These are phyloP conservation scores for Dioscorea cayenensis DNA, from an alignment of 116 monocot species.

Conservation along the genomic window DNA sequence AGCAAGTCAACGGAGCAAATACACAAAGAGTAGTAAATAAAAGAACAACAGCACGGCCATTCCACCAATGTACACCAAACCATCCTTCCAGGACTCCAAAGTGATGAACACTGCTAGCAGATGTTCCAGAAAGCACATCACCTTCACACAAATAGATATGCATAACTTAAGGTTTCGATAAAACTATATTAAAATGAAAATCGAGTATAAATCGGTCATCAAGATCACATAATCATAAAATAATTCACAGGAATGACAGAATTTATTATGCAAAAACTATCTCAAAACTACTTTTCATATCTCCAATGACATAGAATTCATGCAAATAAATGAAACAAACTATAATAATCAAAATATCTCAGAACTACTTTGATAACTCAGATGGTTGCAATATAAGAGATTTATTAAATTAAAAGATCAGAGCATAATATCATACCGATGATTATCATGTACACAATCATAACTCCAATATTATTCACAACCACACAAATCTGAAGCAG, in stretches of 20 bases:
- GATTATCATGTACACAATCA: slow-evolving; percentile 87
- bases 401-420: background rate
- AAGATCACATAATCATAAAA: too few relatives aligned
- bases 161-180: background rate
- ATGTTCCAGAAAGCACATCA: slow-evolving; percentile 93
- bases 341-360: too few relatives aligned
- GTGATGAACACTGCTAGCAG: slow-evolving; percentile 66
- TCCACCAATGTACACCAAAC: slow-evolving; percentile 92
- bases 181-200: background rate
- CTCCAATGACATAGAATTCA: too few relatives aligned
- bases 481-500: slow-evolving; percentile 57
- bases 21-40: slow-evolving; percentile 58
- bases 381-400: too few relatives aligned
- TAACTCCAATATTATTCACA: slow-evolving; percentile 55
- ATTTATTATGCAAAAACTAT: too few relatives aligned
- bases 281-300: too few relatives aligned
- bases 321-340: too few relatives aligned
- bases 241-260: too few relatives aligned
- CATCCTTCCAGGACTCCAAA: slow-evolving; percentile 79
- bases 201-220: background rate
- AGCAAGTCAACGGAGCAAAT: slow-evolving; percentile 68
- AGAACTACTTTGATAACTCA: too few relatives aligned
- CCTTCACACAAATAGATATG: slow-evolving; percentile 28
- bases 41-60: slow-evolving; percentile 64
- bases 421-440: slow-evolving; percentile 41